A percentile compares a stretch with the other conserved stretches of the same genome.
These are phyloP conservation scores for Sergeia podlipaevii DNA, from an alignment of 208 protist genomes.

Conservation along the genomic window DNA sequence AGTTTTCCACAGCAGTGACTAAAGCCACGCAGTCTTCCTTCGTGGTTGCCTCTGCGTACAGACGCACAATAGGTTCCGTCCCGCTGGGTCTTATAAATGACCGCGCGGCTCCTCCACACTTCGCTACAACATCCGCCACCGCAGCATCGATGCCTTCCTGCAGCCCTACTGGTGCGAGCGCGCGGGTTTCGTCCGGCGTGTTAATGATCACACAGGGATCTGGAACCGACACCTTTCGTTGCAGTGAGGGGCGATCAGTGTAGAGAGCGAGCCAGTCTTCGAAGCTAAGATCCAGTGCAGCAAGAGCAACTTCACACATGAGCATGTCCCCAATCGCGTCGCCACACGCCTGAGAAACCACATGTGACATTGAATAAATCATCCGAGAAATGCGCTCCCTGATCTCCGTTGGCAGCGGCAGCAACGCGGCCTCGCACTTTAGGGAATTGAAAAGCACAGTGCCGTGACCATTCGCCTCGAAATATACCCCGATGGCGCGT, in stretches of 20 bases:
- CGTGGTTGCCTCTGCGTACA: conserved; percentile 78
- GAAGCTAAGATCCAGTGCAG: conserved; percentile 30
- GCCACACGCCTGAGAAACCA: conserved; percentile 83
- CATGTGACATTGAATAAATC: conserved; percentile 13
- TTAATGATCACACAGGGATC: conserved; percentile 58
- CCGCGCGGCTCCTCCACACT: conserved; percentile 19
- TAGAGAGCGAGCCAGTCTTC: conserved; percentile 54
- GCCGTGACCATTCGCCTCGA: conserved; percentile 96
- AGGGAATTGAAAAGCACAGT: conserved; percentile 82
- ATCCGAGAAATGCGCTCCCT: conserved; percentile 3
- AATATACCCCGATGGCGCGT: conserved; percentile 94
- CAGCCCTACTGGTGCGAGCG: conserved; percentile 53
- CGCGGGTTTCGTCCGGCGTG: conserved; percentile 64
- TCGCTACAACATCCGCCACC: conserved; percentile 21
- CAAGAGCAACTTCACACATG: conserved; percentile 60
- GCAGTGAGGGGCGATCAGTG: conserved; percentile 46
- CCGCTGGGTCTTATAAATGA: conserved; percentile 93
- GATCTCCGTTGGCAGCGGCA: not conserved
- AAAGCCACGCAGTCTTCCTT: conserved; percentile 28
- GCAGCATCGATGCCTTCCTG: conserved; percentile 80
- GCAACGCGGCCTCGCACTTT: not conserved
- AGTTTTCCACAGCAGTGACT: conserved; percentile 17
- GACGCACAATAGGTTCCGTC: conserved; percentile 93
- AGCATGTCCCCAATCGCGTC: conserved; percentile 86
- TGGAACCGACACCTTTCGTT: conserved; percentile 47